A percentile compares a stretch with the other conserved stretches of the same genome.
These are phyloP conservation scores for Pythium aquatile DNA, from an alignment of 352 stramenopile species.

Conservation along the genomic window DNA sequence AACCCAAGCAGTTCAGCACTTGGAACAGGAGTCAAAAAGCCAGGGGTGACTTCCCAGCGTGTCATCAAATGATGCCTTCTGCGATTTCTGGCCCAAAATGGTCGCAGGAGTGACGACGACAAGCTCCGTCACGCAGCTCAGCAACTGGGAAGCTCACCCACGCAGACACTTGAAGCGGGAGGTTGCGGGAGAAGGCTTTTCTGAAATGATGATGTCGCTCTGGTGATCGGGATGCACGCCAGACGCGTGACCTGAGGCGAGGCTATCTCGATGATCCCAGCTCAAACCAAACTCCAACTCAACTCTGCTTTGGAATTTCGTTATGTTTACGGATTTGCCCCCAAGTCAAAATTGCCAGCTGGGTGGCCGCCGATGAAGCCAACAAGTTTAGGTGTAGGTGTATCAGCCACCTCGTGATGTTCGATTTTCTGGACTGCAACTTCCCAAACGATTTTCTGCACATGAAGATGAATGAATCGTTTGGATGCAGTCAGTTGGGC, in stretches of 20 bases:
- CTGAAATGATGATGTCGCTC: neutral
- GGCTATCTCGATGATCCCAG: too few species aligned
- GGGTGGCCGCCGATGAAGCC: neutral
- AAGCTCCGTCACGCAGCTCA: too few species aligned
- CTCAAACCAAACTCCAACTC: too few species aligned
- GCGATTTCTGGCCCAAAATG: neutral
- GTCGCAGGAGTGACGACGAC: neutral
- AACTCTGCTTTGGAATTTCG: too few species aligned
- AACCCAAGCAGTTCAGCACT: neutral
- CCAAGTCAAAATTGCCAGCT: constrained; percentile 1
- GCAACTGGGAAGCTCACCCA: too few species aligned
- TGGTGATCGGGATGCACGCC: neutral
- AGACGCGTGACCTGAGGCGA: too few species aligned
- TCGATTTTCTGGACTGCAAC: constrained; percentile 3
- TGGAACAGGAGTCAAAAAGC: neutral
- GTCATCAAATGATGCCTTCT: constrained; percentile 8
- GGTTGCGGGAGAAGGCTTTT: neutral
- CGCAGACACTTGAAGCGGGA: too few species aligned
- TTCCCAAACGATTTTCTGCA: constrained; percentile 8
- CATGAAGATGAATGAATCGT: neutral
- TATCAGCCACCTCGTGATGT: constrained; percentile 1
- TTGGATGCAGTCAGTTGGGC: constrained; percentile 5
- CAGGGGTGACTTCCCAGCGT: neutral
- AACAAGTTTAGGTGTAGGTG: constrained; percentile 2
- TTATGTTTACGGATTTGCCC: neutral